phyloP scores from a whole-genome alignment of 2,329 filamentous ascomycete species.

The Colletotrichum gigasporum region DNA sequence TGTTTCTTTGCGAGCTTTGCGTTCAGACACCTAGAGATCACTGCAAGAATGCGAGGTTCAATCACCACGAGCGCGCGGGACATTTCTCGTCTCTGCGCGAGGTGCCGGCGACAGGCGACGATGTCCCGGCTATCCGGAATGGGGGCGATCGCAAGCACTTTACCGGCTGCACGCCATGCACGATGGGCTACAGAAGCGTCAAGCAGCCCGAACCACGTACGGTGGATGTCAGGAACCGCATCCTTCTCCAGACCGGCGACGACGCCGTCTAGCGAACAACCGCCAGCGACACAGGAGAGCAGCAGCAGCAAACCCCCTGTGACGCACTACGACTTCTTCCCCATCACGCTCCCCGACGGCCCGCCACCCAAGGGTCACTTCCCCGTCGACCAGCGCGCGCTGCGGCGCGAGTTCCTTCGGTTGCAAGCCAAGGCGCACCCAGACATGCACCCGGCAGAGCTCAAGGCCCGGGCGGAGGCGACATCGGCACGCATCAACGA shows the following conservation, averaged over 20 bases:
- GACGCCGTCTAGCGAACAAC: conserved; percentile 3
- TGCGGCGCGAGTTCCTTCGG: conserved; percentile 86
- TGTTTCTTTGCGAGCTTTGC: background rate
- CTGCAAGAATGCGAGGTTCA: conserved; percentile 37
- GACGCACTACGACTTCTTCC: conserved; percentile 91
- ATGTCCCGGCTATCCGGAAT: conserved; percentile 29
- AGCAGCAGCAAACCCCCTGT: conserved; percentile 35
- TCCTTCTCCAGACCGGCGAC: conserved; percentile 5
- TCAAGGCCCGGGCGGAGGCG: conserved; percentile 74
- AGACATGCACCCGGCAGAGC: conserved; percentile 67
- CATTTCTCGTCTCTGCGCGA: conserved; percentile 44
- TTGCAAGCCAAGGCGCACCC: conserved; percentile 83
- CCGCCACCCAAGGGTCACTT: conserved; percentile 84
- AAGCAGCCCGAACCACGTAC: background rate
- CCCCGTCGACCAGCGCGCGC: conserved; percentile 71
- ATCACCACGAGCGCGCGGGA: conserved; percentile 38
- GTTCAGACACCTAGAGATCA: too few species aligned
- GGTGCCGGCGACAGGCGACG: conserved; percentile 43
- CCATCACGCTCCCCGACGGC: conserved; percentile 76
- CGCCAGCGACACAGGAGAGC: background rate
- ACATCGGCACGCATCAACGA: conserved; percentile 88
- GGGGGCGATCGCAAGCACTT: conserved; percentile 13
- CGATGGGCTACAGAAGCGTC: background rate
- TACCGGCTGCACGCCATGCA: background rate
- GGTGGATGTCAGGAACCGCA: conserved; percentile 24